A percentile compares a stretch with the other conserved stretches of the same genome.
phyloP scores from a whole-genome alignment of 2,329 filamentous ascomycete species.

The Penicillium sp. region DNA sequence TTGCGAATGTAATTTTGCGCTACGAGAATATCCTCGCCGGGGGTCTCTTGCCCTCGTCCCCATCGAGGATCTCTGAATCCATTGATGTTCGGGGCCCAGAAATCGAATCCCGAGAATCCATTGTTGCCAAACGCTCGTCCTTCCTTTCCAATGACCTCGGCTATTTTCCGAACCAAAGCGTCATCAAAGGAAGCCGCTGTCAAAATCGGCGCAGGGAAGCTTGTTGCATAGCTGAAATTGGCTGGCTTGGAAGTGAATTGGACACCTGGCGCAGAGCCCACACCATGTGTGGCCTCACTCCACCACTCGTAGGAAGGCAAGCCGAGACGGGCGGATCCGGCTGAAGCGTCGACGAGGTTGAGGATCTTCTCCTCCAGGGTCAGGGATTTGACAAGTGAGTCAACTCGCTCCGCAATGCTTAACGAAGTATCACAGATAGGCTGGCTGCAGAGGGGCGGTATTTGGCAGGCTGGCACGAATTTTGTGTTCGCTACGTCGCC shows the following conservation, averaged over 20 bases:
- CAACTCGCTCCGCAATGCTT: not conserved
- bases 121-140: conserved; percentile 66
- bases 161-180: conserved; percentile 22
- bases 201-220: conserved; percentile 65
- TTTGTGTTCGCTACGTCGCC: not conserved
- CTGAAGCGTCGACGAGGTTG: conserved; percentile 36
- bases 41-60: conserved; percentile 63
- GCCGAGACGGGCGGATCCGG: conserved; percentile 46
- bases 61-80: conserved; percentile 64
- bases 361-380: conserved; percentile 59
- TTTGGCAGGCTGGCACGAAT: conserved; percentile 3
- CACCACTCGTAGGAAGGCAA: conserved; percentile 64
- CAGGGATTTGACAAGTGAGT: conserved; percentile 39
- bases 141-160: conserved; percentile 56
- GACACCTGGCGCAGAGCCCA: conserved; percentile 55
- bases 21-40: conserved; percentile 56
- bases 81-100: conserved; percentile 65
- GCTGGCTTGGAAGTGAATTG: conserved; percentile 49
- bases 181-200: conserved; percentile 67
- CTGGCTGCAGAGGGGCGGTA: not conserved
- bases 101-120: conserved; percentile 43
- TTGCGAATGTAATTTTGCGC: conserved; percentile 31
- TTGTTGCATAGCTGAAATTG: conserved; percentile 63
- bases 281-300: conserved; percentile 65
- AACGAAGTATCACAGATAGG: not conserved